Evolutionary conservation across 148 eudicot species (phyloP).

Genomic region (Simmondsia chinensis): DNA sequence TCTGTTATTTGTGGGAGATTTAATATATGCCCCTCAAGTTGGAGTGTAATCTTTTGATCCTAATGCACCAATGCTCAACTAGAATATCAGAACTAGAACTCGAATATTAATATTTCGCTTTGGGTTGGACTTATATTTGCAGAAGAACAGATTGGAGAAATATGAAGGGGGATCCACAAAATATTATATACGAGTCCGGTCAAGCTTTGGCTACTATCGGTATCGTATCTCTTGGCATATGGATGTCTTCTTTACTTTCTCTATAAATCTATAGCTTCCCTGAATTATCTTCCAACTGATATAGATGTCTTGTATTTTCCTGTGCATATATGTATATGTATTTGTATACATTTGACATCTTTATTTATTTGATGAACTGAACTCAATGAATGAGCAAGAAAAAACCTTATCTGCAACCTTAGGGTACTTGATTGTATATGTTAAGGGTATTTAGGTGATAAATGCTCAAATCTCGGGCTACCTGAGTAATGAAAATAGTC

Average conservation of each 20-base stretch:
- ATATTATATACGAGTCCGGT: slow-evolving; percentile 44
- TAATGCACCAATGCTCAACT: too few relatives aligned
- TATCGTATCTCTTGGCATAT: slow-evolving; percentile 67
- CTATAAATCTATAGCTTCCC: slow-evolving; percentile 20
- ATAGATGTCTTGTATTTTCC: not conserved
- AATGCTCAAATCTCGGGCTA: too few relatives aligned
- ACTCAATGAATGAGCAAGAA: too few relatives aligned
- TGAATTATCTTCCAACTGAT: slow-evolving; percentile 25
- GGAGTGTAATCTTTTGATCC: too few relatives aligned
- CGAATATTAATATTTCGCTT: too few relatives aligned
- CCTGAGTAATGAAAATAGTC: too few relatives aligned
- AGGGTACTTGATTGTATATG: too few relatives aligned
- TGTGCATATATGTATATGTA: slow-evolving; percentile 12
- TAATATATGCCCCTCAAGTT: too few relatives aligned
- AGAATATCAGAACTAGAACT: too few relatives aligned
- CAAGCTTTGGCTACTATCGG: slow-evolving; percentile 74
- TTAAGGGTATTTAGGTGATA: too few relatives aligned
- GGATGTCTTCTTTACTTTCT: slow-evolving; percentile 46
- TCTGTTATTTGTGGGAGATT: too few relatives aligned
- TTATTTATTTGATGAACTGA: not conserved
- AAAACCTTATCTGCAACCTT: too few relatives aligned
- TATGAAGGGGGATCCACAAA: slow-evolving; percentile 36
- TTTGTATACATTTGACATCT: slow-evolving; percentile 7
- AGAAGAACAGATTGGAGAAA: slow-evolving; percentile 73
- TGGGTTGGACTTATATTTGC: slow-evolving; percentile 7